A percentile compares a stretch with the other conserved stretches of the same genome.
Evolutionary conservation across 2,329 filamentous ascomycete genomes (phyloP).

Genomic region (Tolypocladium nubicola): DNA sequence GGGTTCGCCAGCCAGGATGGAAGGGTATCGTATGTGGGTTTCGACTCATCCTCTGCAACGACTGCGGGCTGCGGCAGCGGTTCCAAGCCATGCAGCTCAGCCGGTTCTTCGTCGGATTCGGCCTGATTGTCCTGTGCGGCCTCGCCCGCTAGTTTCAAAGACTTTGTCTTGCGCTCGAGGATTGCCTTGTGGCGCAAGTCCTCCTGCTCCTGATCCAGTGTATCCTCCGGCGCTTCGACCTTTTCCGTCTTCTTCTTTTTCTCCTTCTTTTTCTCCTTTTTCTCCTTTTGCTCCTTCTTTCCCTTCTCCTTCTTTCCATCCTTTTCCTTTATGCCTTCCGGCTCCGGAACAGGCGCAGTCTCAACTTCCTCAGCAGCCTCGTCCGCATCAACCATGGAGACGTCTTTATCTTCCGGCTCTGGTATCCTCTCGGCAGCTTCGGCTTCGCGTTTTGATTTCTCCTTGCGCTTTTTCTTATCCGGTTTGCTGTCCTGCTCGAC

Average conservation of each 20-base stretch:
- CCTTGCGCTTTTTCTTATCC: not conserved
- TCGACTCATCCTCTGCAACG: slow-evolving; percentile 42
- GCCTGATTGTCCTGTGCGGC: slow-evolving; percentile 20
- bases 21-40: slow-evolving; percentile 64
- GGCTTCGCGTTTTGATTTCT: not conserved
- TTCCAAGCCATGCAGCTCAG: slow-evolving; percentile 58
- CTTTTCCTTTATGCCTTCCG: slow-evolving; percentile 4
- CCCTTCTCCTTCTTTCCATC: slow-evolving; percentile 4
- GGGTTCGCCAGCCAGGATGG: slow-evolving; percentile 74
- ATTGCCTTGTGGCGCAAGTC: slow-evolving; percentile 36
- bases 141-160: slow-evolving; percentile 37
- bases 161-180: slow-evolving; percentile 45
- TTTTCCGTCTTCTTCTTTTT: slow-evolving; percentile 11
- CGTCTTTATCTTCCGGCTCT: not conserved
- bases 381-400: slow-evolving; percentile 3
- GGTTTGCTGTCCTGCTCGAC: not conserved
- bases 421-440: not conserved
- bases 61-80: slow-evolving; percentile 72
- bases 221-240: slow-evolving; percentile 13
- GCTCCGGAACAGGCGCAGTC: not conserved
- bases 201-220: slow-evolving; percentile 15
- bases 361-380: not conserved
- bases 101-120: slow-evolving; percentile 18
- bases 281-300: slow-evolving; percentile 5
- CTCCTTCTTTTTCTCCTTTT: slow-evolving; percentile 6